Evolutionary conservation across 495 filamentous ascomycete species (phyloP).

Genomic region (Penicillium desertorum): DNA sequence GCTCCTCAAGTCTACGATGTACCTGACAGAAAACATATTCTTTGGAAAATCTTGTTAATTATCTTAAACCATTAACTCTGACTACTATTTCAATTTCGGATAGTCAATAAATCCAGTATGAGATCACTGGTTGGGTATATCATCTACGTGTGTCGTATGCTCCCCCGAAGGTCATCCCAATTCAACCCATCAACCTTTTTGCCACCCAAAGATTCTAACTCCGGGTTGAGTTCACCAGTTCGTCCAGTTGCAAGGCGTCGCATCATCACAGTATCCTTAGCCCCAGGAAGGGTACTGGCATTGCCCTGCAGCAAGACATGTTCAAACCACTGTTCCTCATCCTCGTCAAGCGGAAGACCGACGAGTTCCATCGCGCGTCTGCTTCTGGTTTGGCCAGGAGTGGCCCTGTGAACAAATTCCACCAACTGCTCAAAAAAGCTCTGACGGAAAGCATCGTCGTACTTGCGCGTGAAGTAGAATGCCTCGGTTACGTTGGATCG

Average conservation of each 20-base stretch:
- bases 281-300: slow-evolving; percentile 58
- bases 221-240: slow-evolving; percentile 33
- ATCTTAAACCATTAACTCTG: background rate
- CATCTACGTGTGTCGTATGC: slow-evolving; percentile 35
- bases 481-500: slow-evolving; percentile 68
- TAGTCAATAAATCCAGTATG: slow-evolving; percentile 11
- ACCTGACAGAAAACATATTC: background rate
- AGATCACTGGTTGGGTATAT: slow-evolving; percentile 19
- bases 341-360: slow-evolving; percentile 62
- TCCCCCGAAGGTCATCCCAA: slow-evolving; percentile 50
- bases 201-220: slow-evolving; percentile 44
- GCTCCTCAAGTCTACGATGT: too few relatives aligned
- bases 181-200: slow-evolving; percentile 53
- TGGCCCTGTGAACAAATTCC: slow-evolving; percentile 54
- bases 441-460: slow-evolving; percentile 58
- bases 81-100: slow-evolving; percentile 1
- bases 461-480: slow-evolving; percentile 67
- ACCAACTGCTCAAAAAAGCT: slow-evolving; percentile 67
- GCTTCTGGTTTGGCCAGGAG: slow-evolving; percentile 46
- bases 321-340: slow-evolving; percentile 73
- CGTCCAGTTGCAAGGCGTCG: slow-evolving; percentile 59
- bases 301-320: slow-evolving; percentile 60
- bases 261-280: slow-evolving; percentile 70
- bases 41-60: background rate
- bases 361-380: slow-evolving; percentile 66